These are phyloP conservation scores for Letharia columbiana DNA, from an alignment of 495 filamentous ascomycete species.

Conservation along the genomic window DNA sequence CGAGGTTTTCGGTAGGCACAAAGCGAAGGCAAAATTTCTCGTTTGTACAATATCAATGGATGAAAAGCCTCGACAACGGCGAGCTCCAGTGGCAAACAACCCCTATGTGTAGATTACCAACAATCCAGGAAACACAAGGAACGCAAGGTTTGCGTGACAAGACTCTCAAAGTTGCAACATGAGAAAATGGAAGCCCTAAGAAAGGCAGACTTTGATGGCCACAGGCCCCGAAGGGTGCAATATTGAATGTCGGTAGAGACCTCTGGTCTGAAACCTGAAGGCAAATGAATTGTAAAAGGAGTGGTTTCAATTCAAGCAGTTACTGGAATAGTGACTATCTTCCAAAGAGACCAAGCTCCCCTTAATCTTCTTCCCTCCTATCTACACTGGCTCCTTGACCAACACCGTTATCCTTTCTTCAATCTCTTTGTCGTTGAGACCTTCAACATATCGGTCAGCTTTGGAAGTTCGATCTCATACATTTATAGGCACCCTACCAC, in stretches of 20 bases:
- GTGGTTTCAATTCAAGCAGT: not conserved
- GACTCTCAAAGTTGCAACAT: not conserved
- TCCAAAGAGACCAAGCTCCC: not conserved
- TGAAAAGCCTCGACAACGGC: not conserved
- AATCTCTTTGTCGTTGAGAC: conserved; percentile 83
- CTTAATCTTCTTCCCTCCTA: no score
- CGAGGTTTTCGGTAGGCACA: not conserved
- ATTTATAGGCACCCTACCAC: conserved; percentile 43
- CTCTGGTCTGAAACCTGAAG: not conserved
- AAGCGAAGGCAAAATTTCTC: not conserved
- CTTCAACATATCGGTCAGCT: conserved; percentile 35
- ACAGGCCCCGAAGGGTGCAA: not conserved
- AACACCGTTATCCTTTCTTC: conserved; percentile 77
- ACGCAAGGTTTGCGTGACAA: not conserved
- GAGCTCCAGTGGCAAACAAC: not conserved
- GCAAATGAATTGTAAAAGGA: not conserved
- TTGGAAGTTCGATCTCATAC: not conserved
- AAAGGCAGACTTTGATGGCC: not conserved
- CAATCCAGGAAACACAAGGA: not conserved
- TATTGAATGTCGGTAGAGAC: not conserved
- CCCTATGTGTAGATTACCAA: not conserved
- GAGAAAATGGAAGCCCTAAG: not conserved
- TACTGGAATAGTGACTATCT: not conserved
- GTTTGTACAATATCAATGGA: not conserved
- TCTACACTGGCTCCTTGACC: conserved; percentile 35